Conservation (phyloP, 169 alveolate species). For the Toxoplasma gondii region DNA sequence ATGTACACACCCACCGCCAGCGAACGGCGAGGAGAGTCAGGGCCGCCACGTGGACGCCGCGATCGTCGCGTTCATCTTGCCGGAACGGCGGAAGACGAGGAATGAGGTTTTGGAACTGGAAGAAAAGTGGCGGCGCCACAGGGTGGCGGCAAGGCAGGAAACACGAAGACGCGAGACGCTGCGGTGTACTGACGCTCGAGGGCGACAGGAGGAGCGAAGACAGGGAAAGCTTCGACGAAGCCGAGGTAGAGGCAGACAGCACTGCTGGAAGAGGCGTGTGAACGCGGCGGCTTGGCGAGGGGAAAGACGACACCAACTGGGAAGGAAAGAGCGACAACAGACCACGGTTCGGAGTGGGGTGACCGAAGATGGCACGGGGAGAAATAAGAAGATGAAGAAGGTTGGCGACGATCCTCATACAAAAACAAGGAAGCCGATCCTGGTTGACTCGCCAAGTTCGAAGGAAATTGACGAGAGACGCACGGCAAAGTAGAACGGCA, state of each 20-base stretch:
- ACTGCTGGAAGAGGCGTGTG: not conserved
- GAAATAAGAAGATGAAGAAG: no score
- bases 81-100: not conserved
- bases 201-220: slow-evolving; percentile 6
- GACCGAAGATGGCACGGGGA: no score
- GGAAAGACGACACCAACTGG: slow-evolving; percentile 32
- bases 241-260: not conserved
- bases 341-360: no score
- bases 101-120: slow-evolving; percentile 2
- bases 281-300: slow-evolving; percentile 8
- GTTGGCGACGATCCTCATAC: no score
- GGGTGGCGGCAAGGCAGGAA: slow-evolving; percentile 30
- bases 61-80: not conserved
- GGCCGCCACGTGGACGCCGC: not conserved
- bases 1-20: slow-evolving; percentile 38
- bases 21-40: slow-evolving; percentile 12
- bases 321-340: not conserved
- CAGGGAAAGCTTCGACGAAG: not conserved
- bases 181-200: not conserved
- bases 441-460: no score
- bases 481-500: no score
- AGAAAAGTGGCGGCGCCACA: slow-evolving; percentile 13
- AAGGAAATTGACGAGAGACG: no score
- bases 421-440: no score
- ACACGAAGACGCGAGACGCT: not conserved